phyloP scores from a whole-genome alignment of 2,329 filamentous ascomycete species.

The Dactylellina drechsleri region DNA sequence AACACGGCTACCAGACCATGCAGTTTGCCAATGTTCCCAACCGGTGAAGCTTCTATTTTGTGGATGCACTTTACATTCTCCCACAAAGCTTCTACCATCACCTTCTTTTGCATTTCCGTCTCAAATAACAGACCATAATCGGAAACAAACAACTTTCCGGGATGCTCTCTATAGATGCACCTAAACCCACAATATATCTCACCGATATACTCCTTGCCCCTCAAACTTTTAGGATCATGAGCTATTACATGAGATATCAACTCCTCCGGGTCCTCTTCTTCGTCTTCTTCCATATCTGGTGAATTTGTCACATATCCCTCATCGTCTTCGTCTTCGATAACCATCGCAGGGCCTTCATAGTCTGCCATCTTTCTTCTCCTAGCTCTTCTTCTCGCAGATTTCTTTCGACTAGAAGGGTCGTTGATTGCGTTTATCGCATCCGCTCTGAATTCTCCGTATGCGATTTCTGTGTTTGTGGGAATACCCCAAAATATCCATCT shows the following conservation, averaged over 20 bases:
- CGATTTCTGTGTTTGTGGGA: conserved; percentile 41
- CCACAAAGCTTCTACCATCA: conserved; percentile 35
- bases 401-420: conserved; percentile 29
- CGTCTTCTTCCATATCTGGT: conserved; percentile 38
- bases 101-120: conserved; percentile 37
- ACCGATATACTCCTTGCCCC: conserved; percentile 11
- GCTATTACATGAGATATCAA: conserved; percentile 27
- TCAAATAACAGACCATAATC: conserved; percentile 39
- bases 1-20: conserved; percentile 24
- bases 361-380: conserved; percentile 29
- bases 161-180: conserved; percentile 29
- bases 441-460: conserved; percentile 36
- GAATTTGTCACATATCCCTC: conserved; percentile 43
- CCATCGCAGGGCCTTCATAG: conserved; percentile 36
- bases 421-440: conserved; percentile 36
- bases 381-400: conserved; percentile 25
- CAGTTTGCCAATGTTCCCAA: conserved; percentile 28
- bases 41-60: conserved; percentile 16
- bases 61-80: conserved; percentile 17
- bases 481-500: conserved; percentile 46
- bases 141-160: conserved; percentile 34
- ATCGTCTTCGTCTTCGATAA: conserved; percentile 28
- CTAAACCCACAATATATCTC: conserved; percentile 36
- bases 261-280: conserved; percentile 46
- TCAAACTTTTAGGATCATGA: conserved; percentile 25